Percentiles rank a stretch among this genome's conserved stretches.
Evolutionary conservation across 1,284 basidiomycete species (phyloP).

Genomic region (Pyrrhoderma lamaoense): DNA sequence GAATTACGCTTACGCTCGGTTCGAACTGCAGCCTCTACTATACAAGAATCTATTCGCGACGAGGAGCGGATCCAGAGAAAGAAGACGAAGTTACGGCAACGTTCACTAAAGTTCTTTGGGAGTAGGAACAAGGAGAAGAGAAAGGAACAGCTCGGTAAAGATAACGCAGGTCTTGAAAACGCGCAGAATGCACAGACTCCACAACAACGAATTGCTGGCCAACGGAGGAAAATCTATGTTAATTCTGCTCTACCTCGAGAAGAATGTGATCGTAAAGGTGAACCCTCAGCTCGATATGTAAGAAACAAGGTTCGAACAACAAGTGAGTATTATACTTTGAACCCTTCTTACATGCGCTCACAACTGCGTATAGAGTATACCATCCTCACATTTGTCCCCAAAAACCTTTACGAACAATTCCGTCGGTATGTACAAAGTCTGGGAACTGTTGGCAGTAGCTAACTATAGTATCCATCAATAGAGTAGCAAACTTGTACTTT

Average conservation of each 20-base stretch:
- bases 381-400: conserved; percentile 85
- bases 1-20: conserved; percentile 82
- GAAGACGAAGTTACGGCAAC: conserved; percentile 48
- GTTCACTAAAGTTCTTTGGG: conserved; percentile 27
- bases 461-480: conserved; percentile 25
- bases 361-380: conserved; percentile 74
- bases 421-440: conserved; percentile 45
- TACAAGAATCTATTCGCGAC: conserved; percentile 76
- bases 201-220: conserved; percentile 35
- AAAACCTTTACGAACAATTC: conserved; percentile 90
- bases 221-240: conserved; percentile 73
- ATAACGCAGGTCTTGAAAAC: not conserved
- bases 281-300: conserved; percentile 72
- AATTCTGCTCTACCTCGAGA: conserved; percentile 59
- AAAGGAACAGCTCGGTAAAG: conserved; percentile 27
- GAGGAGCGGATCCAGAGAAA: conserved; percentile 67
- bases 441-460: conserved; percentile 5
- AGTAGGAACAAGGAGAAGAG: conserved; percentile 39
- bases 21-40: conserved; percentile 80
- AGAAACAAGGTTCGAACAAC: conserved; percentile 94
- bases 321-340: conserved; percentile 47
- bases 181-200: conserved; percentile 17
- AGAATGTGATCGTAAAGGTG: conserved; percentile 66
- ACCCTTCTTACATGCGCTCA: conserved; percentile 7
- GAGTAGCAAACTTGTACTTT: conserved; percentile 93